Percentiles rank a stretch among this genome's conserved stretches.
Evolutionary conservation across 139 green algal genomes (phyloP).

Genomic region (Dunaliella primolecta): DNA sequence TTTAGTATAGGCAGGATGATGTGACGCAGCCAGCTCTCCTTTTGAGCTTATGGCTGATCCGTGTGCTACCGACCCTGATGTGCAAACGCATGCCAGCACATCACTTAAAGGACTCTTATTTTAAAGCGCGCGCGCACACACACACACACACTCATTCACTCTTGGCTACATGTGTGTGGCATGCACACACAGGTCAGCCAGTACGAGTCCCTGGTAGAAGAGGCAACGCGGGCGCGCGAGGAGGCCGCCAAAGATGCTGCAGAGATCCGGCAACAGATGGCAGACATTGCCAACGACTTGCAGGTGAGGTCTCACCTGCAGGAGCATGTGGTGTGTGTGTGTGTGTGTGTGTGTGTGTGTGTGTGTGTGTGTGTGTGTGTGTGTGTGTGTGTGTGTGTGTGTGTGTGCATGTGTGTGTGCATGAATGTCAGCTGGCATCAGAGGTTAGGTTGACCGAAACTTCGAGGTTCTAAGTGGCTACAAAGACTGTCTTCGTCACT

Average conservation of each 20-base stretch:
- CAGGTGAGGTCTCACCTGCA: not conserved
- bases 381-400: not conserved
- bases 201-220: conserved; percentile 22
- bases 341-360: not conserved
- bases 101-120: no score
- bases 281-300: not conserved
- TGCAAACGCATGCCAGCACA: no score
- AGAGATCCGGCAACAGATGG: not conserved
- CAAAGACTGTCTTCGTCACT: no score
- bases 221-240: conserved; percentile 3
- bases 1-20: no score
- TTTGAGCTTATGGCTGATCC: no score
- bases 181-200: not conserved
- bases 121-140: no score
- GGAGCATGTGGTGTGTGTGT: not conserved
- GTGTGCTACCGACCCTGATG: no score
- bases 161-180: no score
- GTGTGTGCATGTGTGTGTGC: not conserved
- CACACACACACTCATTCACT: no score
- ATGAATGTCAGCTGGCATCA: not conserved
- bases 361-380: not conserved
- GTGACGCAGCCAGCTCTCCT: no score
- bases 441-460: no score
- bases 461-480: no score
- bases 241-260: not conserved